Conservation (phyloP, 371 early-diverging fungal genomes). For the Parasitella parasitica region DNA sequence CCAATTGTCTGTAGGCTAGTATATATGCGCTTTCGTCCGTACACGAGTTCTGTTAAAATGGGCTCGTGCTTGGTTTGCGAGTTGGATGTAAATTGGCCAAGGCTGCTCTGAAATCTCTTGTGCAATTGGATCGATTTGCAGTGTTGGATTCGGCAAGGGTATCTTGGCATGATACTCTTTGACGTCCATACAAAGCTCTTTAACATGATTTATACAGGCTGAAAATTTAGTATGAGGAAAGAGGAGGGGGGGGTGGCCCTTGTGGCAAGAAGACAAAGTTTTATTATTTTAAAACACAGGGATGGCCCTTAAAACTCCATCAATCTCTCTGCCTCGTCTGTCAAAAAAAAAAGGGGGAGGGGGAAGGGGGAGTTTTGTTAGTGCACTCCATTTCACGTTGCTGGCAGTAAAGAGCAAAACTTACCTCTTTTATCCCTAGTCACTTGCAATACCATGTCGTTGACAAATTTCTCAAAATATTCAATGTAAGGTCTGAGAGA, state of each 20-base stretch:
- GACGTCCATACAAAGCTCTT: neutral
- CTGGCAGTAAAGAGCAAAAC: neutral
- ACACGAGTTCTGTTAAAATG: conserved; percentile 51
- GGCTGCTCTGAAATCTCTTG: neutral
- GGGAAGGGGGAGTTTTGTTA: too few species aligned
- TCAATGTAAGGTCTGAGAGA: conserved; percentile 63
- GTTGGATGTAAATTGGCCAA: neutral
- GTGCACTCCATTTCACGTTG: too few species aligned
- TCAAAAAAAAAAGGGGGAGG: too few species aligned
- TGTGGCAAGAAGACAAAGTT: conserved; percentile 1
- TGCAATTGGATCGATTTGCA: neutral
- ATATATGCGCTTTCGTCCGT: conserved; percentile 59
- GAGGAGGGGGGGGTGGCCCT: neutral
- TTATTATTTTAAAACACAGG: neutral
- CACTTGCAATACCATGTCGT: conserved; percentile 43
- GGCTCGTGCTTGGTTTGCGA: conserved; percentile 1
- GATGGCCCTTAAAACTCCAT: conserved; percentile 17
- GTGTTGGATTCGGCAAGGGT: neutral
- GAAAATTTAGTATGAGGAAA: neutral
- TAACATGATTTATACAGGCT: neutral
- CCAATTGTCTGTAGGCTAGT: conserved; percentile 50
- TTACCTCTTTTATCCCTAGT: conserved; percentile 47
- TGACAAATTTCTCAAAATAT: conserved; percentile 69
- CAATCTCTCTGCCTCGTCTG: conserved; percentile 12
- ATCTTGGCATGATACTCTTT: neutral